Conservation (phyloP, 73 alveolate genomes). For the Paramecium tetraurelia region DNA sequence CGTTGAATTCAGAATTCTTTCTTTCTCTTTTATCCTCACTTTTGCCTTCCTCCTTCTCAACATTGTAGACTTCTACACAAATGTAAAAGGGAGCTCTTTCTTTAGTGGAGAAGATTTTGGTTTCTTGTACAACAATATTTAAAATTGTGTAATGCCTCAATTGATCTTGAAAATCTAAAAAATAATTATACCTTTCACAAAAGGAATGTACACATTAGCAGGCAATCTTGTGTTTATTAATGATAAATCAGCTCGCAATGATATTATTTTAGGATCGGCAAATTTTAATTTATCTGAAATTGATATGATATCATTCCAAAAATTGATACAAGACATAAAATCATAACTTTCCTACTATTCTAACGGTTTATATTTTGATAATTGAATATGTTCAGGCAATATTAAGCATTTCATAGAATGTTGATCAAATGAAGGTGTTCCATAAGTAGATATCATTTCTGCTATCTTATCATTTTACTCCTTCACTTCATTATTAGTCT, state of each 20-base stretch:
- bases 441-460: constrained; percentile 45
- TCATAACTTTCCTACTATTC: not conserved
- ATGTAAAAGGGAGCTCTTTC: constrained; percentile 78
- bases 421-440: constrained; percentile 46
- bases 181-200: constrained; percentile 57
- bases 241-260: constrained; percentile 51
- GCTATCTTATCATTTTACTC: not conserved
- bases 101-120: constrained; percentile 67
- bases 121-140: constrained; percentile 63
- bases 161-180: not conserved
- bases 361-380: not conserved
- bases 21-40: constrained; percentile 1
- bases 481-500: not conserved
- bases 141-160: constrained; percentile 62
- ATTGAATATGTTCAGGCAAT: constrained; percentile 33
- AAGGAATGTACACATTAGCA: constrained; percentile 74
- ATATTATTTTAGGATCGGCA: constrained; percentile 62
- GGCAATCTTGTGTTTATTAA: constrained; percentile 67
- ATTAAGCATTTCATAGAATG: not conserved
- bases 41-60: constrained; percentile 23
- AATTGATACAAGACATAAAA: constrained; percentile 34
- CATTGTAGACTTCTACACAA: constrained; percentile 69
- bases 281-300: constrained; percentile 55
- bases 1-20: not conserved
- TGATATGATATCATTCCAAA: constrained; percentile 54